Percentiles rank a stretch among this genome's conserved stretches.
Evolutionary conservation across 768 basidiomycete species (phyloP).

Genomic region (Pisolithus orientalis): DNA sequence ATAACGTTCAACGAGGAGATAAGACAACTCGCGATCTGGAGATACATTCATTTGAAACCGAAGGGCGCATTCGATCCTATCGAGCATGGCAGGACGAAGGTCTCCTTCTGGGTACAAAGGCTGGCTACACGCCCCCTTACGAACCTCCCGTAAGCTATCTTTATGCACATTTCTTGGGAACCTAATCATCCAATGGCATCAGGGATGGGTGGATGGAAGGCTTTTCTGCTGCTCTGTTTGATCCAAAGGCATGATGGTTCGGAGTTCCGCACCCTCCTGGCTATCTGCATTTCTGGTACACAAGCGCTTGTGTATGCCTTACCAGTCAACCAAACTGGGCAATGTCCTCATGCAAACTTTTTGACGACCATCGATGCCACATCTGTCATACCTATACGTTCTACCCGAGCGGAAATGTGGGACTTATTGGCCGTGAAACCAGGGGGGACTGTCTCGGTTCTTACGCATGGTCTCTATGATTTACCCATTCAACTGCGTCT

Average conservation of each 20-base stretch:
- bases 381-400: conserved; percentile 51
- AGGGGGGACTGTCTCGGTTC: conserved; percentile 44
- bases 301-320: conserved; percentile 44
- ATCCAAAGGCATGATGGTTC: conserved; percentile 58
- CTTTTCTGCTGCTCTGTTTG: conserved; percentile 57
- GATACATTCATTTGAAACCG: conserved; percentile 61
- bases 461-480: conserved; percentile 55
- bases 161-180: background rate
- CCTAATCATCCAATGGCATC: conserved; percentile 3
- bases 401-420: conserved; percentile 54
- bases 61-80: conserved; percentile 40
- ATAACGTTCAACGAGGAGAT: conserved; percentile 55
- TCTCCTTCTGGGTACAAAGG: conserved; percentile 68
- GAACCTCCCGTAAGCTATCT: conserved; percentile 42
- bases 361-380: conserved; percentile 38
- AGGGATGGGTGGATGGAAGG: background rate
- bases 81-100: conserved; percentile 62
- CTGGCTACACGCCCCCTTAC: conserved; percentile 45
- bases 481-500: conserved; percentile 32
- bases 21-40: conserved; percentile 58
- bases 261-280: conserved; percentile 45
- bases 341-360: conserved; percentile 35
- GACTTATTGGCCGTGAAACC: conserved; percentile 68
- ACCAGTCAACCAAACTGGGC: conserved; percentile 32
- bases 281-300: conserved; percentile 46